phyloP scores from a whole-genome alignment of 78 protist genomes.

The Speleostelium caveatum region DNA sequence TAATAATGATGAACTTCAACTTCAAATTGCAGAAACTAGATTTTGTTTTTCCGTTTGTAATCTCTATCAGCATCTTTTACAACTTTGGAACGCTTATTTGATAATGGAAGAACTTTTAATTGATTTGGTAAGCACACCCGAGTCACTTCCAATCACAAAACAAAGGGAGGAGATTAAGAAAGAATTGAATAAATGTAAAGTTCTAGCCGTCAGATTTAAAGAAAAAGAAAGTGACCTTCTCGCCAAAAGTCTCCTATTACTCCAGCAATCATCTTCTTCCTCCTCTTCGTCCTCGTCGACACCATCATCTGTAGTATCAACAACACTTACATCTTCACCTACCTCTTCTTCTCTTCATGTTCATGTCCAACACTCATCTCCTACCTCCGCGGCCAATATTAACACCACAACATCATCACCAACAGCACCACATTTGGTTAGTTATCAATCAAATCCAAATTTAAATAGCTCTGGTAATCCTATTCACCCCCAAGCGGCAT shows the following conservation, averaged over 20 bases:
- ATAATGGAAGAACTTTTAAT: constrained; percentile 32
- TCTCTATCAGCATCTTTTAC: constrained; percentile 55
- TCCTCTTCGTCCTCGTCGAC: background rate
- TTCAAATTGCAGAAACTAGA: constrained; percentile 48
- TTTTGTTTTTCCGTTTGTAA: constrained; percentile 55
- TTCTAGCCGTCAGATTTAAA: constrained; percentile 54
- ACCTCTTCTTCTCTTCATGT: too few relatives aligned
- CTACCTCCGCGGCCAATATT: background rate
- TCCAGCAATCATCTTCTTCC: background rate
- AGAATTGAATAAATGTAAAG: constrained; percentile 69
- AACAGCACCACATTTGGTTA: background rate
- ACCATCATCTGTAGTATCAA: constrained; percentile 11
- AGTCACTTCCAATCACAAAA: constrained; percentile 17
- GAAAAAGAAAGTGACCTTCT: constrained; percentile 65
- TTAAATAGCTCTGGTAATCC: too few relatives aligned
- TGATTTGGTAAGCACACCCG: background rate
- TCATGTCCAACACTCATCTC: background rate
- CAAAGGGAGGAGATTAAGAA: constrained; percentile 69
- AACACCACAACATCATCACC: constrained; percentile 15
- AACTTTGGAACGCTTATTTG: constrained; percentile 44
- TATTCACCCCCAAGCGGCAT: too few relatives aligned
- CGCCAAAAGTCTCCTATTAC: background rate
- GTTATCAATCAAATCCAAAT: background rate
- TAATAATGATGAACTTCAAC: constrained; percentile 24
- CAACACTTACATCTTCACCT: constrained; percentile 21